Evolutionary conservation across 192 early-diverging fungal genomes (phyloP), one percentile per base, ranked within the genome.

Genomic region (Linderina pennispora): DNA sequence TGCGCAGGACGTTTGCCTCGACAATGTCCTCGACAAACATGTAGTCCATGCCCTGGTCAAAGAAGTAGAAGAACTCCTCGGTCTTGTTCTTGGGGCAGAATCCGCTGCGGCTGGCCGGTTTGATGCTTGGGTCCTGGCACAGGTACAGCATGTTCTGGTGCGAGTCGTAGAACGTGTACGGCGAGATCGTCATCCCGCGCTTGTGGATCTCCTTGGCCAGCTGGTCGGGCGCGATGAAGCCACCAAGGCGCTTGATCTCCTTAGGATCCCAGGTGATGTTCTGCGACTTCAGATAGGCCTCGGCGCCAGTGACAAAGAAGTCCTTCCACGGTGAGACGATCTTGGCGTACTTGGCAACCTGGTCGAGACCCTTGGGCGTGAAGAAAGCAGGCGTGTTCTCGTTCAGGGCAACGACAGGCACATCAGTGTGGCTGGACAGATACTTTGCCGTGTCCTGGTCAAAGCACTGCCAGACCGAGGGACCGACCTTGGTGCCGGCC

Each of bases 161-260:
- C 48, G 62, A 65, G 40, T 73, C 70, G 34, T 73, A 73, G 19
- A 73, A 73, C 0, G 70, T 73, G n/a, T 73, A 73, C 0, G 63
- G 58, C 0, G 70, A 65, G 3, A 73, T 18, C 1, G 50, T 35
- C 58, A 73, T 45, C 9, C 59, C 54, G 2, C 70, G 45, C 10
- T 4, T 22, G n/a, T 73, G 70, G 14, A 46, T 40, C 47, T 62
- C 58, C 6, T 20, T 22, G 3, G 28, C 55, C 22, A 74, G 36
- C 1, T 47, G 19, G 2, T 50, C 11, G 2, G 63, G 45, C 17
- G 19, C 20, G 10, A 74, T 43, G 34, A 74, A 66, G 2, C 70
- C 70, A 43, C 70, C 70, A 50, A 74, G 22, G 3, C 22, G 4
- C 0, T 24, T 8, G 15, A 74, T 74, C 9, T 66, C 58, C 33